Conservation (phyloP, 305 asterid species). For the Striga hermonthica region DNA sequence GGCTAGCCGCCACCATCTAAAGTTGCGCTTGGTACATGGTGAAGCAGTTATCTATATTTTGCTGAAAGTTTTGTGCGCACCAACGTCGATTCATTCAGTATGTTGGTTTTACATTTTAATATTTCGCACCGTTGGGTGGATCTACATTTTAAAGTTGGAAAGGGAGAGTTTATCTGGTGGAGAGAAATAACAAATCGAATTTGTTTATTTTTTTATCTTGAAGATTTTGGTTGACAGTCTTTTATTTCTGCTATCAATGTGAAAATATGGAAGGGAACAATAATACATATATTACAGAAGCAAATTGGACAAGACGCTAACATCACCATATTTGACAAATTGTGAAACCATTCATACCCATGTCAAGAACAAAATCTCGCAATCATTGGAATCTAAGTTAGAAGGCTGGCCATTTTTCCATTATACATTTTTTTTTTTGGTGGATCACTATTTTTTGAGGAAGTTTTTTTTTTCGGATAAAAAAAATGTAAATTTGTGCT, state of each 20-base stretch:
- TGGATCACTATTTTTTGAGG: background rate
- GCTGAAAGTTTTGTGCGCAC: too few relatives aligned
- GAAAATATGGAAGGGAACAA: slow-evolving; percentile 50
- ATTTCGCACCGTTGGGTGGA: too few relatives aligned
- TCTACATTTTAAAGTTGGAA: too few relatives aligned
- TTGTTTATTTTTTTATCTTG: slow-evolving; percentile 25
- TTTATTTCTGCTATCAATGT: slow-evolving; percentile 30
- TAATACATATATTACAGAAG: slow-evolving; percentile 50
- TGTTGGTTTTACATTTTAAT: too few relatives aligned
- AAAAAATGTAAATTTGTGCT: slow-evolving; percentile 29
- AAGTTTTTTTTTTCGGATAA: too few relatives aligned
- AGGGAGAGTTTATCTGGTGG: slow-evolving; percentile 1
- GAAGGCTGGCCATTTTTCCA: slow-evolving; percentile 39
- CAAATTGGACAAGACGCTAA: slow-evolving; percentile 60
- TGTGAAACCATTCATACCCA: slow-evolving; percentile 49
- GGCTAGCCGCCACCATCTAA: slow-evolving; percentile 51
- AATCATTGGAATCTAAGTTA: slow-evolving; percentile 37
- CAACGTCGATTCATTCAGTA: too few relatives aligned
- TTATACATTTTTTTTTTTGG: background rate
- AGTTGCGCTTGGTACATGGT: too few relatives aligned
- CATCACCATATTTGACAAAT: slow-evolving; percentile 48
- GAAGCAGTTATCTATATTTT: too few relatives aligned
- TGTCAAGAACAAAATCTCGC: slow-evolving; percentile 58
- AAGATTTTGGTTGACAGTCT: slow-evolving; percentile 24
- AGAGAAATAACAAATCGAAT: slow-evolving; percentile 16